Conservation (phyloP, 1,284 basidiomycete species). For the Exobasidium rhododendri region DNA sequence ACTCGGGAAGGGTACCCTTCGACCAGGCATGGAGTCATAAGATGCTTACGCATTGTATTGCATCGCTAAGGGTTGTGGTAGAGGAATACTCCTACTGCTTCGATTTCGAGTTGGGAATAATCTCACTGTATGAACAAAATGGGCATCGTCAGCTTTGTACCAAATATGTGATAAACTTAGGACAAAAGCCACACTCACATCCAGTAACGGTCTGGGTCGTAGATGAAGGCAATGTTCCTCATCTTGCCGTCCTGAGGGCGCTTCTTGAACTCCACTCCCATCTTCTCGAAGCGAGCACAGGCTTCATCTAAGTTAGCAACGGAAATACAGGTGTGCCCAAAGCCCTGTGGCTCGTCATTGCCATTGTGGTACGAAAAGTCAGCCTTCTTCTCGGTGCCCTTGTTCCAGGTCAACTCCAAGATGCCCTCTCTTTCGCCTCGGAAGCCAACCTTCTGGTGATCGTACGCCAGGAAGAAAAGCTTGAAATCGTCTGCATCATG, state of each 20-base stretch:
- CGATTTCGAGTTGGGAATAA: background rate
- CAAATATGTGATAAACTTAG: too few relatives aligned
- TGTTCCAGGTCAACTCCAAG: constrained; percentile 31
- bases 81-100: too few relatives aligned
- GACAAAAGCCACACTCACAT: background rate
- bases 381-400: constrained; percentile 51
- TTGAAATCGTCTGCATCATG: constrained; percentile 63
- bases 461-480: constrained; percentile 76
- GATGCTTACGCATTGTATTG: too few relatives aligned
- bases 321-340: constrained; percentile 67
- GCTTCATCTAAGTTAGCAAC: constrained; percentile 80
- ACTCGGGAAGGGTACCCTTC: background rate
- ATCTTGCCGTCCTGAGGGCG: constrained; percentile 66
- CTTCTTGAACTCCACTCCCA: constrained; percentile 86
- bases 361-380: constrained; percentile 49
- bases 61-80: too few relatives aligned
- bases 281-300: constrained; percentile 75
- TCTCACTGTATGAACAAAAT: background rate
- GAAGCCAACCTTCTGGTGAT: constrained; percentile 61
- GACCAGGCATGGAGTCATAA: too few relatives aligned
- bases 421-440: constrained; percentile 65
- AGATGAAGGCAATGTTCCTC: background rate
- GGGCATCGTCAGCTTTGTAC: too few relatives aligned
- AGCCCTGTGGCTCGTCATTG: constrained; percentile 46
- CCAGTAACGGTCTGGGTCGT: constrained; percentile 38